These are phyloP conservation scores for Xylariales sp. DNA, from an alignment of 2,329 filamentous ascomycete species.

Conservation along the genomic window DNA sequence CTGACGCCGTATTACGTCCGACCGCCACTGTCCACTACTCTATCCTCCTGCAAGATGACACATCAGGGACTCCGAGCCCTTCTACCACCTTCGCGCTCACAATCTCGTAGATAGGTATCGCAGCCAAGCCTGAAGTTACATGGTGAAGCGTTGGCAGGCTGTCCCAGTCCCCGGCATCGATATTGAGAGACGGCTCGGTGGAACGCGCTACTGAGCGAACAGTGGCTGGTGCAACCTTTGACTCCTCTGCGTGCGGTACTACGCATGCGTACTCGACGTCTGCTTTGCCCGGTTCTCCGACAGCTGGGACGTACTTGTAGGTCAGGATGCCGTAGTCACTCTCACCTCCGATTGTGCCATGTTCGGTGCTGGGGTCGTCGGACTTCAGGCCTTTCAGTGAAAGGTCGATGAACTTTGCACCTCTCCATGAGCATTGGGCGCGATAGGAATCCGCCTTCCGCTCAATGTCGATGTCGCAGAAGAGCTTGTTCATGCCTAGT, in stretches of 20 bases:
- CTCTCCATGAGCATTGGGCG: constrained; percentile 37
- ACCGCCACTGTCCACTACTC: too few species aligned
- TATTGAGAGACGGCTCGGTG: constrained; percentile 37
- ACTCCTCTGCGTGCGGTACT: constrained; percentile 30
- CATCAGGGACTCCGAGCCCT: constrained; percentile 47
- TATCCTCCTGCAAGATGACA: constrained; percentile 24
- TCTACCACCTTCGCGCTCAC: constrained; percentile 51
- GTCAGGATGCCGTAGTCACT: constrained; percentile 45
- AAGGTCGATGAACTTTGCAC: constrained; percentile 35
- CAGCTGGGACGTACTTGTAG: constrained; percentile 53
- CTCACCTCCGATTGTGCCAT: constrained; percentile 18
- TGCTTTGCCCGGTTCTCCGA: constrained; percentile 43
- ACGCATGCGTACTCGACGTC: constrained; percentile 49
- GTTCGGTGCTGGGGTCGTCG: constrained; percentile 17
- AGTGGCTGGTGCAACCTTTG: constrained; percentile 23
- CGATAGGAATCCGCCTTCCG: constrained; percentile 26
- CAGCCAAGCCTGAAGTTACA: constrained; percentile 44
- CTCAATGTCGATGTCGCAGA: constrained; percentile 43
- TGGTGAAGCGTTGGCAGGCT: constrained; percentile 57
- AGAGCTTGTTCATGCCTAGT: constrained; percentile 58
- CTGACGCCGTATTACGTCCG: too few species aligned
- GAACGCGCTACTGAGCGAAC: constrained; percentile 31
- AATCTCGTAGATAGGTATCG: constrained; percentile 53
- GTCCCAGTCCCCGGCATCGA: constrained; percentile 48
- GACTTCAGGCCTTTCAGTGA: constrained; percentile 28